Evolutionary conservation across 495 filamentous ascomycete species (phyloP), one percentile per base, ranked within the genome.

Genomic region (Aspergillus hancockii): DNA sequence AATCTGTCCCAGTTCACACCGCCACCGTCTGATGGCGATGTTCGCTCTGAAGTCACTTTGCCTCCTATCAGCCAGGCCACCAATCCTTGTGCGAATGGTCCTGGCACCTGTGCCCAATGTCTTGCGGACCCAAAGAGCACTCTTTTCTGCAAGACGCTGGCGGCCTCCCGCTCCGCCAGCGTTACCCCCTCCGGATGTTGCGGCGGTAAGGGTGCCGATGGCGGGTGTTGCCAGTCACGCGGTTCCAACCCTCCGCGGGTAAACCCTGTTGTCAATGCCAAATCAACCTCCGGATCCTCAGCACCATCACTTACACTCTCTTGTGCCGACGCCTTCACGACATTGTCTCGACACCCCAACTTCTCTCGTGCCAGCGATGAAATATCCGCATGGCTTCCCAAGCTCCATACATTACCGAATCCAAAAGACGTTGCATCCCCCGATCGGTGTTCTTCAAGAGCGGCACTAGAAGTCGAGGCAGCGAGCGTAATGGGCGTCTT

Each of bases 401-500:
- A 88, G 67, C 83, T 93, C 7, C 80, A 86, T 61, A 85, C 88
- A 14, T 76, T 87, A 9, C 75, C 78, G 10, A 71, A 75, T 21
- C 74, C 77, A 1, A 67, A 63, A 13, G 75, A 78, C 7, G 60
- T 74, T n/a, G 69, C 70, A 12, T 64, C 66, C 5, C 62, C 68
- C 7, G 66, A 52, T 7, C 43, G 19, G 43, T 22, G 19, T n/a
- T 47, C 43, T n/a, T 63, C 66, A 16, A 78, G 85, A 58, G 81
- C 81, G 21, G 86, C 89, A 7, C 84, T 91, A 62, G 89, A 93
- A 67, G 86, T 96, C 9, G 90, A 96, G 67, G 89, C 91, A 1
- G 90, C 90, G 5, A 92, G 88, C 68, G 90, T 96, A 25, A 92
- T 93, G 87, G 85, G 86, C 40, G 90, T 94, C 30, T 70, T 96